A percentile compares a stretch with the other conserved stretches of the same genome.
phyloP scores from a whole-genome alignment of 805 yeast genomes.

The Wickerhamiella azyma region DNA sequence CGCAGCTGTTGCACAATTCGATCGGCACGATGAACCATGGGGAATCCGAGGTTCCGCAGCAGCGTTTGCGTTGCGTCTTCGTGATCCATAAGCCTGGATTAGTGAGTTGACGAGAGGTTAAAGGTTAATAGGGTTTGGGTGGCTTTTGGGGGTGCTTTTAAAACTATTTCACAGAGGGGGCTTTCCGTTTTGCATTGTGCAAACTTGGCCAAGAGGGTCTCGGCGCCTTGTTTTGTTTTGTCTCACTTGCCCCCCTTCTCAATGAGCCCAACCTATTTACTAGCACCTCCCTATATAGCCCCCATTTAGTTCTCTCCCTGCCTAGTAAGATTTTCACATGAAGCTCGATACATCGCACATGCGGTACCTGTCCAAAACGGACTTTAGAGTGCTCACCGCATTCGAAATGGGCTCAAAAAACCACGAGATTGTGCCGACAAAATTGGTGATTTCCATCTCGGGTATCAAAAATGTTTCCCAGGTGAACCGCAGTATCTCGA shows the following conservation, averaged over 20 bases:
- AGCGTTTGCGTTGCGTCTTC: conserved; percentile 3
- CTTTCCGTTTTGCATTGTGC: no score
- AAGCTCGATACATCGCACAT: conserved; percentile 85
- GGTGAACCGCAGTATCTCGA: conserved; percentile 66
- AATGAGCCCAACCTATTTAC: no score
- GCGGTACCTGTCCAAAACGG: conserved; percentile 85
- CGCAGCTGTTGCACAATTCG: conserved; percentile 3
- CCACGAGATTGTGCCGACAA: conserved; percentile 90
- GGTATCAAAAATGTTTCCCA: conserved; percentile 63
- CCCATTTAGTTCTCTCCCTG: no score
- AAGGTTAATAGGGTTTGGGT: no score
- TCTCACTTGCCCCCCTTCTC: no score
- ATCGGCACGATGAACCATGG: not conserved
- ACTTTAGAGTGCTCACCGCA: conserved; percentile 78
- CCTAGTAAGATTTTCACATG: conserved; percentile 32
- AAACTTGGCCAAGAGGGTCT: no score
- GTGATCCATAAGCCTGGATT: conserved; percentile 2
- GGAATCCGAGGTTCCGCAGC: conserved; percentile 6
- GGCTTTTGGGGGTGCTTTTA: no score
- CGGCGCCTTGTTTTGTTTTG: no score
- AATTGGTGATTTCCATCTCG: conserved; percentile 65
- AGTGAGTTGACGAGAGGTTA: no score
- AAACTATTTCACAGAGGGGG: no score
- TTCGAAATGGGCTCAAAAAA: conserved; percentile 75
- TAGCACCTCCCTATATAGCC: no score